Evolutionary conservation across 2,329 filamentous ascomycete species (phyloP).

Genomic region (Penicillium sp.): DNA sequence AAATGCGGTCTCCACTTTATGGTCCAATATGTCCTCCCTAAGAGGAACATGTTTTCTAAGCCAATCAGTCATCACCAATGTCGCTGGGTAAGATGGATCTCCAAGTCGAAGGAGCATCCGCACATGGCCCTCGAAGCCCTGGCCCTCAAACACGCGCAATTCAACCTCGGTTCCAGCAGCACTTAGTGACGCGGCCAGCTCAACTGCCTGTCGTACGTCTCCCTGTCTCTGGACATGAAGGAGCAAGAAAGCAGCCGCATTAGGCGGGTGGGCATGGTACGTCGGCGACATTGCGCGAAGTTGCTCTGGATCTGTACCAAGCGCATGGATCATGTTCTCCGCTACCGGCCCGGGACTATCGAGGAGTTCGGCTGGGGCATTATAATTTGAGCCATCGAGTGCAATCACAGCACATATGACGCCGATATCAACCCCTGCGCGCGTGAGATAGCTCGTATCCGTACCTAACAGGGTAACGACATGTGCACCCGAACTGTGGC

Average conservation of each 20-base stretch:
- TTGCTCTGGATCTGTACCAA: too few relatives aligned
- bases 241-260: slow-evolving; percentile 5
- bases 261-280: not conserved
- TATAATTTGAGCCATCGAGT: slow-evolving; percentile 9
- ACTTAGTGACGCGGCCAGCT: not conserved
- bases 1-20: not conserved
- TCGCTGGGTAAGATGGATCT: slow-evolving; percentile 2
- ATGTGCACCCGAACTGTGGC: slow-evolving; percentile 5
- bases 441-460: not conserved
- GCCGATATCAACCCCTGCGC: not conserved
- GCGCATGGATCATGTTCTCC: too few relatives aligned
- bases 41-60: slow-evolving; percentile 1
- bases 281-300: not conserved
- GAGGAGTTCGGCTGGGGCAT: too few relatives aligned
- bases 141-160: not conserved
- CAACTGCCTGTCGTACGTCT: slow-evolving; percentile 7
- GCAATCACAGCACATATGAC: slow-evolving; percentile 1
- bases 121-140: not conserved
- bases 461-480: slow-evolving; percentile 4
- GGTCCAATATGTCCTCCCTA: not conserved
- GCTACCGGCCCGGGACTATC: too few relatives aligned
- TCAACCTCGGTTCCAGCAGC: not conserved
- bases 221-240: slow-evolving; percentile 3
- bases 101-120: slow-evolving; percentile 3
- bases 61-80: slow-evolving; percentile 5